Percentiles rank a stretch among this genome's conserved stretches.
Evolutionary conservation across 2,329 filamentous ascomycete genomes (phyloP).

Genomic region (Ophiostoma montium): DNA sequence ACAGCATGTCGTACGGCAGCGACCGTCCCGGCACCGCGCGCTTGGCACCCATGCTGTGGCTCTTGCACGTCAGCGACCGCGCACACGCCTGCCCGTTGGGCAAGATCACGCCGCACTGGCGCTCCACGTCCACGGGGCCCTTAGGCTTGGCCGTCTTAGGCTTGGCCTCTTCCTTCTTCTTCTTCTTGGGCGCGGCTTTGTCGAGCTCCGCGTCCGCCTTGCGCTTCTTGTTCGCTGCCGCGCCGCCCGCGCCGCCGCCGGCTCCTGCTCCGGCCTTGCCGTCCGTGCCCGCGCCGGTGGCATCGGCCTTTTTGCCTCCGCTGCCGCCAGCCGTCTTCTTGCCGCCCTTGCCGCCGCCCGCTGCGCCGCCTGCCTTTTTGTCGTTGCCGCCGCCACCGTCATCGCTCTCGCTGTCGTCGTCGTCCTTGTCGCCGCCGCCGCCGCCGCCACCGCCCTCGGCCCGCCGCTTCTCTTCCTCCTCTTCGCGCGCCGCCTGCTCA

Average conservation of each 20-base stretch:
- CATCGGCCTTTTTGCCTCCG: constrained; percentile 23
- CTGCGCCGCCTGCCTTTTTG: constrained; percentile 6
- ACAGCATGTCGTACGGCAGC: constrained; percentile 81
- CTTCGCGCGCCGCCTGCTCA: constrained; percentile 42
- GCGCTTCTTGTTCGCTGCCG: constrained; percentile 44
- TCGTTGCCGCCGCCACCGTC: constrained; percentile 34
- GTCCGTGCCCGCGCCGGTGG: constrained; percentile 54
- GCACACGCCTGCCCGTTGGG: constrained; percentile 80
- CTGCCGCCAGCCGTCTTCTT: constrained; percentile 21
- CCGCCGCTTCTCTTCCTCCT: constrained; percentile 41
- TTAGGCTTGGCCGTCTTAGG: constrained; percentile 73
- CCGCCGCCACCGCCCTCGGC: constrained; percentile 36
- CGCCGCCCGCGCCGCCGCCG: constrained; percentile 40
- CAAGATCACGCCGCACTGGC: constrained; percentile 78
- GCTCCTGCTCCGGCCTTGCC: constrained; percentile 43
- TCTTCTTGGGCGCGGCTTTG: constrained; percentile 77
- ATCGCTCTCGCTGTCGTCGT: constrained; percentile 28
- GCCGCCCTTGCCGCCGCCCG: constrained; percentile 23
- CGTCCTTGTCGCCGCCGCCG: constrained; percentile 21
- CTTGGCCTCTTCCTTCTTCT: constrained; percentile 89
- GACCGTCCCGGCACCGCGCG: constrained; percentile 75
- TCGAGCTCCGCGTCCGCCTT: constrained; percentile 65
- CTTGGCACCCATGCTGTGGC: constrained; percentile 89
- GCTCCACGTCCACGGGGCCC: constrained; percentile 85
- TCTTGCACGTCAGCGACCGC: constrained; percentile 82